Percentiles rank a stretch among this genome's conserved stretches.
These are phyloP conservation scores for Trichosporon faecale DNA, from an alignment of 1,284 basidiomycete genomes.

Conservation along the genomic window DNA sequence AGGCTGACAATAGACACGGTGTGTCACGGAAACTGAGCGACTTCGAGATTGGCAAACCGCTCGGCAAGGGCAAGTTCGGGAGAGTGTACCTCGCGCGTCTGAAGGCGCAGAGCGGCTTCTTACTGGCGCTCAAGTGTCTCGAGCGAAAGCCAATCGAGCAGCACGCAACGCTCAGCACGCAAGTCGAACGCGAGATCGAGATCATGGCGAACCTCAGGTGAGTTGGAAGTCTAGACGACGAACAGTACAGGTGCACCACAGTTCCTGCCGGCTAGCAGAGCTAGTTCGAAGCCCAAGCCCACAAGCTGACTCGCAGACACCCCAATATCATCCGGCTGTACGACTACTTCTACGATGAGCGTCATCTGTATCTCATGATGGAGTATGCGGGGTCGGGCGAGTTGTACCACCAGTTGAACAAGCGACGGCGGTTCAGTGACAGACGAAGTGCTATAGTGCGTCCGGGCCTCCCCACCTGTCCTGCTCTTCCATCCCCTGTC, in stretches of 20 bases:
- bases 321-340: slow-evolving; percentile 91
- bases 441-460: slow-evolving; percentile 65
- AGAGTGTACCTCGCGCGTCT: slow-evolving; percentile 95
- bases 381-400: slow-evolving; percentile 91
- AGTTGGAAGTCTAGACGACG: not conserved
- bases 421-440: slow-evolving; percentile 74
- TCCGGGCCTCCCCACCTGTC: slow-evolving; percentile 4
- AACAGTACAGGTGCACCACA: too few relatives aligned
- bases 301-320: slow-evolving; percentile 58
- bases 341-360: slow-evolving; percentile 96
- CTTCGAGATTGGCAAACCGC: slow-evolving; percentile 89
- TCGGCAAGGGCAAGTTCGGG: slow-evolving; percentile 82
- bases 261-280: too few relatives aligned
- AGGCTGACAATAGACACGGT: slow-evolving; percentile 22
- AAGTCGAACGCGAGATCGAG: slow-evolving; percentile 84
- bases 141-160: slow-evolving; percentile 60
- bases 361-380: slow-evolving; percentile 97
- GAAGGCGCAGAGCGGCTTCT: slow-evolving; percentile 58
- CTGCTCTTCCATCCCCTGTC: not conserved
- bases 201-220: slow-evolving; percentile 67
- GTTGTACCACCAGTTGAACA: slow-evolving; percentile 80
- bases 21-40: slow-evolving; percentile 27
- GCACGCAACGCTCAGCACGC: slow-evolving; percentile 74
- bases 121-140: slow-evolving; percentile 26
- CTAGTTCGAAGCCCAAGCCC: too few relatives aligned